phyloP scores from a whole-genome alignment of 2,329 filamentous ascomycete genomes.

The Curvularia lunata region DNA sequence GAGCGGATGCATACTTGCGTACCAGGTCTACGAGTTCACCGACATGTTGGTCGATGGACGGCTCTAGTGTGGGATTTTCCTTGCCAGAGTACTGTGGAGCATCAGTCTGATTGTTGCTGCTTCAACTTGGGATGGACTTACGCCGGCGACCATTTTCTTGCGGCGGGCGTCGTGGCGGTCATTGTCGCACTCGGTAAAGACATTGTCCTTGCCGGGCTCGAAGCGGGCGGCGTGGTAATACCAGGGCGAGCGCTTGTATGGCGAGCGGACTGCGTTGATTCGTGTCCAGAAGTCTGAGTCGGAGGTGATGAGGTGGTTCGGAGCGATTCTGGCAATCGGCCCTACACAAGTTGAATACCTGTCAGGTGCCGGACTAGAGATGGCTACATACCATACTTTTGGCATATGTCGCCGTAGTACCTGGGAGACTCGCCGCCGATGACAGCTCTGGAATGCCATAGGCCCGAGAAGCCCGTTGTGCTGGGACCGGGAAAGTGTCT shows the following conservation, averaged over 20 bases:
- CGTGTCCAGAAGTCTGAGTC: constrained; percentile 56
- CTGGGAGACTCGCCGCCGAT: constrained; percentile 32
- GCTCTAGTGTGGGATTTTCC: constrained; percentile 60
- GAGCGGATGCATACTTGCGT: constrained; percentile 52
- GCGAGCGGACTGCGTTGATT: constrained; percentile 50
- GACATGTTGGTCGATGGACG: constrained; percentile 57
- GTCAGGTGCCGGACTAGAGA: neutral
- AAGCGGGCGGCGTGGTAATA: constrained; percentile 56
- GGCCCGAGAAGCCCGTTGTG: constrained; percentile 39
- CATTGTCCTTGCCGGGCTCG: constrained; percentile 61
- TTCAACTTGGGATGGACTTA: constrained; percentile 17
- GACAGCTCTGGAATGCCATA: constrained; percentile 42
- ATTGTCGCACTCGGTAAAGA: constrained; percentile 61
- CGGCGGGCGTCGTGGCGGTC: constrained; percentile 52
- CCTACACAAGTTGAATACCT: constrained; percentile 30
- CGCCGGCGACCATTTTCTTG: constrained; percentile 60
- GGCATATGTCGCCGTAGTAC: constrained; percentile 39
- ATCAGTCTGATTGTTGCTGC: constrained; percentile 7
- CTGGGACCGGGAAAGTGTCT: constrained; percentile 41
- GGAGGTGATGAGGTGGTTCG: constrained; percentile 58
- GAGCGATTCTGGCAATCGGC: constrained; percentile 55
- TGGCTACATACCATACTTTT: constrained; percentile 38
- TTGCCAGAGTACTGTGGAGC: constrained; percentile 59
- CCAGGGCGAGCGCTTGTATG: constrained; percentile 50
- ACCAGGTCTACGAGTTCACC: constrained; percentile 57